Evolutionary conservation across 192 early-diverging fungal species (phyloP).

Genomic region (Rhizophagus sp.): DNA sequence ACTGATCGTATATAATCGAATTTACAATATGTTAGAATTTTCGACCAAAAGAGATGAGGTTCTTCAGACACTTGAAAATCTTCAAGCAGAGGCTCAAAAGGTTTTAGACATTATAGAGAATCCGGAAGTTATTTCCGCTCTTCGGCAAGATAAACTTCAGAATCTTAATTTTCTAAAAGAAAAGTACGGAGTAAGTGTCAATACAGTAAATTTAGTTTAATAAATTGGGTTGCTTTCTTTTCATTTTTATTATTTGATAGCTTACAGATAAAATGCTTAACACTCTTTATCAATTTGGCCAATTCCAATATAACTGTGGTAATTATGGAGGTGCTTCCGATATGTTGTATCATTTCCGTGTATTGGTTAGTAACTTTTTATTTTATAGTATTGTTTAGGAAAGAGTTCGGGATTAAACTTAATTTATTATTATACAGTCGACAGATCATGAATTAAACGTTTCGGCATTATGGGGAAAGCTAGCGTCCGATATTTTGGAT

Average conservation of each 20-base stretch:
- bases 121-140: constrained; percentile 81
- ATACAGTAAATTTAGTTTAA: background rate
- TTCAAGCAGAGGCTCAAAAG: constrained; percentile 75
- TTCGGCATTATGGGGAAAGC: constrained; percentile 95
- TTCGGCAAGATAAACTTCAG: constrained; percentile 93
- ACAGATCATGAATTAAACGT: constrained; percentile 83
- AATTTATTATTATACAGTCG: constrained; percentile 53
- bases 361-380: constrained; percentile 65
- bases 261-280: constrained; percentile 88
- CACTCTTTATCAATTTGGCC: constrained; percentile 84
- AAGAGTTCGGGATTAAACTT: background rate
- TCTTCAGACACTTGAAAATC: constrained; percentile 68
- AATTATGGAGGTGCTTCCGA: constrained; percentile 90
- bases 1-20: background rate
- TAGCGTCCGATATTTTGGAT: constrained; percentile 91
- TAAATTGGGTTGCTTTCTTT: constrained; percentile 1
- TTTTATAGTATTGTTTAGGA: background rate
- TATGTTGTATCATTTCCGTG: constrained; percentile 93
- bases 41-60: constrained; percentile 76
- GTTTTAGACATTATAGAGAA: constrained; percentile 91
- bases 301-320: constrained; percentile 92
- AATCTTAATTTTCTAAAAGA: constrained; percentile 87
- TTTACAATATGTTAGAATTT: constrained; percentile 45
- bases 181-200: constrained; percentile 70
- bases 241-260: constrained; percentile 40